A percentile compares a stretch with the other conserved stretches of the same genome.
Evolutionary conservation across 2,329 filamentous ascomycete genomes (phyloP).

Genomic region (Neofusicoccum cordaticola): DNA sequence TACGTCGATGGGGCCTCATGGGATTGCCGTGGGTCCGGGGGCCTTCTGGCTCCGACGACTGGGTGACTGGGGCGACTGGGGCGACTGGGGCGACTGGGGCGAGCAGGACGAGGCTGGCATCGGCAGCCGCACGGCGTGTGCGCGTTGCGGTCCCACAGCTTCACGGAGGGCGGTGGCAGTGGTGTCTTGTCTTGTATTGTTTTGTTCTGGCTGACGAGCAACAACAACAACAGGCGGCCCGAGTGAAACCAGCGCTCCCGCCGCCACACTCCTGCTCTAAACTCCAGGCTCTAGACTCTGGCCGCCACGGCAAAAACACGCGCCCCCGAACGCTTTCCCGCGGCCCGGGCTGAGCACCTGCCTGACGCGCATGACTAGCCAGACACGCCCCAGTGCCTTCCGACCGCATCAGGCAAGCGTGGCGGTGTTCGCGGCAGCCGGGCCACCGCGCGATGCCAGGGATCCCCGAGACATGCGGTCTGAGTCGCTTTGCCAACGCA

Average conservation of each 20-base stretch:
- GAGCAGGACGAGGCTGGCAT: too few relatives aligned
- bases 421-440: background rate
- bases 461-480: conserved; percentile 11
- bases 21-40: background rate
- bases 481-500: conserved; percentile 9
- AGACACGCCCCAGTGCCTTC: background rate
- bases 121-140: background rate
- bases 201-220: background rate
- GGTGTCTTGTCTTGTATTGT: background rate
- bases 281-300: background rate
- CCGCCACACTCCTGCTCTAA: background rate
- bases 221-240: background rate
- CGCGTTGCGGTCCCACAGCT: background rate
- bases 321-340: background rate
- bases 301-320: background rate
- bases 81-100: background rate
- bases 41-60: too few relatives aligned
- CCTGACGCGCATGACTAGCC: background rate
- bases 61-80: background rate
- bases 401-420: background rate
- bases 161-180: background rate
- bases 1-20: background rate
- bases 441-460: background rate
- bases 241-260: background rate
- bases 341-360: background rate